These are phyloP conservation scores for Tulasnella sp. DNA, from an alignment of 768 basidiomycete genomes.

Conservation along the genomic window DNA sequence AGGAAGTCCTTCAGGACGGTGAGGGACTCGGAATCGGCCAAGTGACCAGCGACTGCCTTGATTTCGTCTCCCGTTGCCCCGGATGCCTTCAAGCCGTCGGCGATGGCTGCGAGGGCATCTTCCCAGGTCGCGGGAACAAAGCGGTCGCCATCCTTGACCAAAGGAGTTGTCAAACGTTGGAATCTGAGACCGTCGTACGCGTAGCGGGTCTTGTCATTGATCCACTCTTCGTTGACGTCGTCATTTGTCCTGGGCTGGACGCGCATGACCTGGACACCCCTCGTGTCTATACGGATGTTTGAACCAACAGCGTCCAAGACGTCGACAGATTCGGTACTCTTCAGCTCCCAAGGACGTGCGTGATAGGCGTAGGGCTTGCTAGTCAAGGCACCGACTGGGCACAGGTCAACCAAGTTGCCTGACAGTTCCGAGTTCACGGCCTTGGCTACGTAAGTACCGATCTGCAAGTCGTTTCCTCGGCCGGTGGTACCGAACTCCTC, in stretches of 20 bases:
- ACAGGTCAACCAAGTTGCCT: conserved; percentile 94
- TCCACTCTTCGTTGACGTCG: conserved; percentile 99
- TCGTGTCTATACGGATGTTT: conserved; percentile 92
- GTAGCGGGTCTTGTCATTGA: conserved; percentile 96
- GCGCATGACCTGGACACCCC: conserved; percentile 94
- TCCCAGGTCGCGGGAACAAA: conserved; percentile 91
- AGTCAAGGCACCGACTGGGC: conserved; percentile 96
- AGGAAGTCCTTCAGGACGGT: conserved; percentile 89
- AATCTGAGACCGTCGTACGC: conserved; percentile 92
- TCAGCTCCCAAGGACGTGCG: conserved; percentile 96
- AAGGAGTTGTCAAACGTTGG: conserved; percentile 88
- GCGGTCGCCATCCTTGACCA: conserved; percentile 84
- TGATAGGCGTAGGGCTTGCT: conserved; percentile 98
- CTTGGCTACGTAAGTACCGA: conserved; percentile 97
- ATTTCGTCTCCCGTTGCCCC: conserved; percentile 89
- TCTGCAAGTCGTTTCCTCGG: conserved; percentile 96
- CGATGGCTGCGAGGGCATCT: conserved; percentile 68
- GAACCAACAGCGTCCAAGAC: conserved; percentile 92
- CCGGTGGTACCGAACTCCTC: conserved; percentile 96
- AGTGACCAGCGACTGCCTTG: conserved; percentile 84
- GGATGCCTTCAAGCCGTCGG: conserved; percentile 66
- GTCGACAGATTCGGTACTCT: conserved; percentile 94
- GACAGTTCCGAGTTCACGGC: conserved; percentile 96
- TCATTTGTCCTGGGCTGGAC: conserved; percentile 95
- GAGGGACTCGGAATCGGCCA: conserved; percentile 90